Evolutionary conservation across 306 rosid species (phyloP), one percentile per base, ranked within the genome.

Genomic region (peach (Prunus persica)): DNA sequence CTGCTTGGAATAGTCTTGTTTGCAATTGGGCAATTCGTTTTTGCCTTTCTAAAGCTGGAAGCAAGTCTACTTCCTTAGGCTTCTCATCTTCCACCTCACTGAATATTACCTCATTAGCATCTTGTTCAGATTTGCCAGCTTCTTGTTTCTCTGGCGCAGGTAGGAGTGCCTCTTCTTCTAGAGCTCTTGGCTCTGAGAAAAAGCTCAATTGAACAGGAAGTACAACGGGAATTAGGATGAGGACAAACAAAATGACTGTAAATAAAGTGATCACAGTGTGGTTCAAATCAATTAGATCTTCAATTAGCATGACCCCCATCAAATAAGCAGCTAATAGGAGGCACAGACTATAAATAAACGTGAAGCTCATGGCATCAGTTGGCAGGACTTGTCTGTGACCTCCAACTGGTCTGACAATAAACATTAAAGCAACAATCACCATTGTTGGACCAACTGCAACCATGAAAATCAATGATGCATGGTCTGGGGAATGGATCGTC

Each of bases 231-330:
- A 78, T 34, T 22, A 91, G 24, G 66, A 91, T 73, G 65, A 94
- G 81, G 63, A 90, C 11, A 46, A 91, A 84, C 75, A 91, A 85
- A 74, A 91, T 56, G 4, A 28, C 58, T 5, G 97, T 91, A 34
- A 94, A 86, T 30, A 82, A 68, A 51, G 46, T 54, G 41, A 86
- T 52, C 66, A 91, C 82, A 14, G 79, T 78, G n/a, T 81, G 90
- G 79, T 50, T 87, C 84, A 91, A 76, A 61, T 75, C 56, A 72
- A 91, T 74, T 15, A 94, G 75, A 81, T 91, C 97, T 84, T 90
- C 89, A 77, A 90, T 87, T 72, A 94, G 75, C 97, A 94, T 91
- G 74, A 91, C 91, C 45, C 96, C 98, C 96, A 91, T 85, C 87
- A 91, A 78, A 83, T 91, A 94, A 60, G 94, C 94, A 56, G 98